phyloP scores from a whole-genome alignment of 2,329 filamentous ascomycete genomes.

The Fusarium anthophilum region DNA sequence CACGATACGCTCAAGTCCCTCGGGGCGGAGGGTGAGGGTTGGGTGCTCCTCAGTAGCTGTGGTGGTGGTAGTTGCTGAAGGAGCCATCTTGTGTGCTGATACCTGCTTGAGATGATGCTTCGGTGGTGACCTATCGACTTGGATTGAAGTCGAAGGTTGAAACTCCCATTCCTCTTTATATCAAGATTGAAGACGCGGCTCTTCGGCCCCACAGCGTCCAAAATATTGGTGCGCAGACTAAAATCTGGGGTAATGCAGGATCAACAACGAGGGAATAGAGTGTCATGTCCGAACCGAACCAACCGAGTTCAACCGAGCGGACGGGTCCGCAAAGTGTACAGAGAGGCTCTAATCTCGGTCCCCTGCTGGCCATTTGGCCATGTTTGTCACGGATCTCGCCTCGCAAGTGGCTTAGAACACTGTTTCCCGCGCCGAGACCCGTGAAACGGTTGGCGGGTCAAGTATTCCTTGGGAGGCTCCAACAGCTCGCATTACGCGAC shows the following conservation, averaged over 20 bases:
- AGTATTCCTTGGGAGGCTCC: background rate
- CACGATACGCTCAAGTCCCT: slow-evolving; percentile 34
- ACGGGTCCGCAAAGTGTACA: background rate
- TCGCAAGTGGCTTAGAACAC: background rate
- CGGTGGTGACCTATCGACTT: background rate
- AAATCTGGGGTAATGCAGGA: slow-evolving; percentile 11
- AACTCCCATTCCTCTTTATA: slow-evolving; percentile 12
- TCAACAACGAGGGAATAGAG: background rate
- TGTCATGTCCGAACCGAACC: slow-evolving; percentile 11
- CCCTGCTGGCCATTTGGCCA: background rate
- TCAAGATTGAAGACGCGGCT: background rate
- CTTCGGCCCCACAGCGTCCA: background rate
- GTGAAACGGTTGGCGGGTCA: background rate
- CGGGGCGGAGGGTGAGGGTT: slow-evolving; percentile 34
- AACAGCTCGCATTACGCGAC: background rate
- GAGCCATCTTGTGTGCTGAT: slow-evolving; percentile 4
- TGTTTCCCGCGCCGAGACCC: background rate
- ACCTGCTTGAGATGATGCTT: background rate
- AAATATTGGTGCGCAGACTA: background rate
- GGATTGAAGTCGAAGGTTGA: background rate
- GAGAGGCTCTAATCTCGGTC: background rate
- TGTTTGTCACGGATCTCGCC: background rate
- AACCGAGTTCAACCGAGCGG: slow-evolving; percentile 3
- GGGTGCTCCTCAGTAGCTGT: slow-evolving; percentile 18
- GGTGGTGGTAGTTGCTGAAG: slow-evolving; percentile 13